Conservation (phyloP, 2,329 filamentous ascomycete species). For the Cladophialophora immunda region DNA sequence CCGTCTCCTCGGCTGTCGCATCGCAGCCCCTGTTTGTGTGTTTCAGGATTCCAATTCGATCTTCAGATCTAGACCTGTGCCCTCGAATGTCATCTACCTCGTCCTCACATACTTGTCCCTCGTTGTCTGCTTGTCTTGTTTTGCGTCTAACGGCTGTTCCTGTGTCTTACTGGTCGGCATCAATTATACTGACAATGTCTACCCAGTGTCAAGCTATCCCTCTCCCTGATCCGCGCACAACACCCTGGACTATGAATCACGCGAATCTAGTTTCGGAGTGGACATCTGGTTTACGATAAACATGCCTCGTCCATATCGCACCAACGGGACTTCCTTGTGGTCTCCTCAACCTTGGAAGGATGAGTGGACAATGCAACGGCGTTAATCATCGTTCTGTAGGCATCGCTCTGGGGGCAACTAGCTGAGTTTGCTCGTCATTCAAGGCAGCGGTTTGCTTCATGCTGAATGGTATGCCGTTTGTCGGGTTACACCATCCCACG, state of each 20-base stretch:
- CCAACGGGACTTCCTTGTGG: no score
- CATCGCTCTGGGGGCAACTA: background rate
- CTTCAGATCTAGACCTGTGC: background rate
- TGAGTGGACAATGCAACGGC: no score
- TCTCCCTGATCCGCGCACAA: no score
- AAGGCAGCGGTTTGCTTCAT: background rate
- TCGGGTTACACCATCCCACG: slow-evolving; percentile 1
- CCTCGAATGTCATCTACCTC: background rate
- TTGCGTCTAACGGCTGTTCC: no score
- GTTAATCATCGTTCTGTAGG: background rate
- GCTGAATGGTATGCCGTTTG: background rate
- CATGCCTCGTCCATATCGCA: no score
- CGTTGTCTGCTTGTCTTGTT: background rate
- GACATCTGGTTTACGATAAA: no score
- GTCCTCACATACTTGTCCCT: background rate
- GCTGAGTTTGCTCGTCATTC: background rate
- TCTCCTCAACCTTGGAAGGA: no score
- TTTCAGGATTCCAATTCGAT: background rate
- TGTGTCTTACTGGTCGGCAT: no score
- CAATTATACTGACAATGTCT: no score
- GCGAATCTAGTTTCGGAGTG: no score
- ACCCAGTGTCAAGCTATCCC: no score
- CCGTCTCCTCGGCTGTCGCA: background rate
- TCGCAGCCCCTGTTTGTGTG: slow-evolving; percentile 6
- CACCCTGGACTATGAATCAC: no score